phyloP scores from a whole-genome alignment of 306 rosid genomes.

The Astragalus glycyphyllos region DNA sequence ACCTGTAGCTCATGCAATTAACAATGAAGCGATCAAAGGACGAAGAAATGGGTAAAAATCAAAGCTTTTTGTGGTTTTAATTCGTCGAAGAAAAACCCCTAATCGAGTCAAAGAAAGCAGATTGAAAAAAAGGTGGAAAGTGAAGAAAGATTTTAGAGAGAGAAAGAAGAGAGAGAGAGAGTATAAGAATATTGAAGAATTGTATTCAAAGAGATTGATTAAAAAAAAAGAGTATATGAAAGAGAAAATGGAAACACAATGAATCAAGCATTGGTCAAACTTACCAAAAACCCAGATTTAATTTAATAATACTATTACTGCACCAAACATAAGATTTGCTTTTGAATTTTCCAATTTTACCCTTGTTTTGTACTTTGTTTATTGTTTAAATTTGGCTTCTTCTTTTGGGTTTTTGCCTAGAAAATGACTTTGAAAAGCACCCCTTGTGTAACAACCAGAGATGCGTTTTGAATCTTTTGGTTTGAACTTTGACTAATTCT shows the following conservation, averaged over 20 bases:
- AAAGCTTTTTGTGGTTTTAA: slow-evolving; percentile 57
- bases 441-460: neutral
- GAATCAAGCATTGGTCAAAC: slow-evolving; percentile 81
- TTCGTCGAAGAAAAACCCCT: slow-evolving; percentile 48
- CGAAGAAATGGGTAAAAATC: slow-evolving; percentile 47
- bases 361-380: neutral
- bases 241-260: slow-evolving; percentile 50
- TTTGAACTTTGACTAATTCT: slow-evolving; percentile 35
- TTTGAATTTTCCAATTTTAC: slow-evolving; percentile 29
- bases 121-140: slow-evolving; percentile 52
- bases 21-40: slow-evolving; percentile 37
- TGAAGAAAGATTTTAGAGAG: slow-evolving; percentile 57
- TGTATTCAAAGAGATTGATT: slow-evolving; percentile 46
- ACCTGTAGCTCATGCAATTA: slow-evolving; percentile 58
- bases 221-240: slow-evolving; percentile 4
- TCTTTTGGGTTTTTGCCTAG: neutral
- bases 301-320: slow-evolving; percentile 6
- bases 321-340: slow-evolving; percentile 25
- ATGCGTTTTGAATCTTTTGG: slow-evolving; percentile 11
- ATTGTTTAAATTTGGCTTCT: neutral
- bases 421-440: slow-evolving; percentile 22
- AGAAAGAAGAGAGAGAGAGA: slow-evolving; percentile 45
- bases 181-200: slow-evolving; percentile 43
- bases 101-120: slow-evolving; percentile 80
- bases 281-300: slow-evolving; percentile 62